phyloP scores from a whole-genome alignment of 2,329 filamentous ascomycete species.

The Calonectria hongkongensis region DNA sequence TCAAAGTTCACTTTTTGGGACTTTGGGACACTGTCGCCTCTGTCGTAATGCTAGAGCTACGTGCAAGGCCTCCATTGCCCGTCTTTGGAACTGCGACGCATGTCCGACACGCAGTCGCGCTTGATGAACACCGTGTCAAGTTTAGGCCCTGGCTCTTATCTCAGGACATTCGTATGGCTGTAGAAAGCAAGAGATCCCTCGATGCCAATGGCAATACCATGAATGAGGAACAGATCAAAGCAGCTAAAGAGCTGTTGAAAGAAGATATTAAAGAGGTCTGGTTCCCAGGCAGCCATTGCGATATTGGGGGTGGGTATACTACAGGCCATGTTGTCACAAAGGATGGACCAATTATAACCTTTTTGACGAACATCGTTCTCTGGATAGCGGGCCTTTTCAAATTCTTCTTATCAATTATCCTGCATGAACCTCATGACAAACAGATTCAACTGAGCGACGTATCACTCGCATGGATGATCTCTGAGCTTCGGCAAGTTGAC shows the following conservation, averaged over 20 bases:
- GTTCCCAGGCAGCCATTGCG: constrained; percentile 73
- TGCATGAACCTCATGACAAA: no score
- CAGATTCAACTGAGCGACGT: constrained; percentile 68
- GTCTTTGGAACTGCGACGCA: constrained; percentile 64
- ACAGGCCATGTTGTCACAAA: background rate
- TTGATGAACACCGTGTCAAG: constrained; percentile 73
- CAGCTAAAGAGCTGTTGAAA: constrained; percentile 24
- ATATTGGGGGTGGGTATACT: constrained; percentile 73
- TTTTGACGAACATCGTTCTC: background rate
- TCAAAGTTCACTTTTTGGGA: constrained; percentile 73
- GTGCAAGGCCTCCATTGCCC: constrained; percentile 61
- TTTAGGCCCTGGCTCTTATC: constrained; percentile 71
- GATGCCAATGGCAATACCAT: constrained; percentile 27
- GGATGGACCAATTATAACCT: background rate
- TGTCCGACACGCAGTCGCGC: constrained; percentile 71
- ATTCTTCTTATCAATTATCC: no score
- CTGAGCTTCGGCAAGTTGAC: constrained; percentile 65
- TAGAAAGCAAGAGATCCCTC: no score
- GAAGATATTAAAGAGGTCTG: constrained; percentile 70
- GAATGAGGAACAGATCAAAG: background rate
- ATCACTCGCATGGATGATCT: constrained; percentile 72
- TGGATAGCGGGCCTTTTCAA: constrained; percentile 48
- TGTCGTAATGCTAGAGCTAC: constrained; percentile 64
- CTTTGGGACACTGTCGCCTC: constrained; percentile 74
- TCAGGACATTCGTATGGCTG: constrained; percentile 56